Base-by-base conservation (phyloP, 1,284 basidiomycete genomes). In the Papiliotrema terrestris region DNA sequence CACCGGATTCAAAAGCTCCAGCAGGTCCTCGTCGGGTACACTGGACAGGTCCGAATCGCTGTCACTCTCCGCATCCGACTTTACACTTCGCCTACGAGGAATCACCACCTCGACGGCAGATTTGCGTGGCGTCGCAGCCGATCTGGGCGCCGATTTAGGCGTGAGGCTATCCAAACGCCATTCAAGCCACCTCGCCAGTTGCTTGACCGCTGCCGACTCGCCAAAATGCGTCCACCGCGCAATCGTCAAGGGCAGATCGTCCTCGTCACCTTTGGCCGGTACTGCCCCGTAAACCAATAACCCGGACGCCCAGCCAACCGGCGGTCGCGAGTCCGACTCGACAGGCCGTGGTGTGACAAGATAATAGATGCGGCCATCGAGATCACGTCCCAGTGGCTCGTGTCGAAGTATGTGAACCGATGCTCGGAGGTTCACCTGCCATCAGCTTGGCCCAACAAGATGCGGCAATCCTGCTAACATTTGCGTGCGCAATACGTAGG, bases 211-310 rank as follows among this genome's bases (percentile, higher is more conserved):
- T 3, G 32, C 52, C 2, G 65, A 54, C 19, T 58, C 61, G 44
- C 61, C 63, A 45, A 72, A 69, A 49, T 71, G 66, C 45, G 54
- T 67, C 72, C 72, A 74, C 17, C 70, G 61, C 48, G 68, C 61
- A 2, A 68, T 47, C 2, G 51, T 42, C 1, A 36, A 26, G 1
- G 69, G 65, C 19, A 66, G 45, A 19, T 60, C 59, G 49, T 66
- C 61, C 3, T 45, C 47, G n/a, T 50, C 51, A 3, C 26, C 41
- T 1, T 26, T 56, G 1, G 44, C 22, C 3, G 59, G 54, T 13
- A 67, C 69, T 1, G 45, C 48, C 8, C 72, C 72, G 63, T 65
- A 74, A 8, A 72, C 65, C 17, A 72, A 35, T 3, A 72, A 45
- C 9, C 68, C 68, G 0, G 63, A 65, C 15, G 68, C 70, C 72